phyloP scores from a whole-genome alignment of 257 asterid genomes.

The Solanum pinnatisectum region DNA sequence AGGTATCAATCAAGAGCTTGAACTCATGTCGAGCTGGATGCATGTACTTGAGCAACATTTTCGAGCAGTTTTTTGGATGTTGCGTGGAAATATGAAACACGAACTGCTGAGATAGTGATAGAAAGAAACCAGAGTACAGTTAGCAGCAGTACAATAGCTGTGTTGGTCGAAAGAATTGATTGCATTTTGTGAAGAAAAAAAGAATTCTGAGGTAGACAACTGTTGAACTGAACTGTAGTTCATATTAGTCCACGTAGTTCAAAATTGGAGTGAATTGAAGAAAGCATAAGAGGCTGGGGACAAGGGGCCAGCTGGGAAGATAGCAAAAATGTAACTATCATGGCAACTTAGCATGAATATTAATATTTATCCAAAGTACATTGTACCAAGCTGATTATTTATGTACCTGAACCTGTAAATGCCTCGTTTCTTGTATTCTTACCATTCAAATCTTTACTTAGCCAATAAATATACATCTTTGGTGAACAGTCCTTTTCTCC shows the following conservation, averaged over 20 bases:
- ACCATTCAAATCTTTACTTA: background rate
- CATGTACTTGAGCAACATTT: background rate
- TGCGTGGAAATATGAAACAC: background rate
- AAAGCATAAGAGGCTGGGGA: background rate
- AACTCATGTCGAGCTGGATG: background rate
- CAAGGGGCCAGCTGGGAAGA: background rate
- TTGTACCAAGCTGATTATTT: background rate
- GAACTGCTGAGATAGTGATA: background rate
- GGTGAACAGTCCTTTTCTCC: background rate
- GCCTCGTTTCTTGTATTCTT: background rate
- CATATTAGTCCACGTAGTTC: background rate
- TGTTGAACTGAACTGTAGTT: background rate
- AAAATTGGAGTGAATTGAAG: background rate
- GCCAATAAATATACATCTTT: background rate
- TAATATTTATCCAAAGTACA: background rate
- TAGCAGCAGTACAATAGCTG: background rate
- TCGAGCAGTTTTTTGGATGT: background rate
- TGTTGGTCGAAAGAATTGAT: background rate
- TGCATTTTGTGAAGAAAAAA: background rate
- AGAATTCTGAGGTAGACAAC: background rate
- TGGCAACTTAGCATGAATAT: background rate
- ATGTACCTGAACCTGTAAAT: background rate
- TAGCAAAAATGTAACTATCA: background rate
- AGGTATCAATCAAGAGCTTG: background rate
- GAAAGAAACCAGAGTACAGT: background rate